Conservation (phyloP, 768 basidiomycete genomes). For the Suillus brevipes region DNA sequence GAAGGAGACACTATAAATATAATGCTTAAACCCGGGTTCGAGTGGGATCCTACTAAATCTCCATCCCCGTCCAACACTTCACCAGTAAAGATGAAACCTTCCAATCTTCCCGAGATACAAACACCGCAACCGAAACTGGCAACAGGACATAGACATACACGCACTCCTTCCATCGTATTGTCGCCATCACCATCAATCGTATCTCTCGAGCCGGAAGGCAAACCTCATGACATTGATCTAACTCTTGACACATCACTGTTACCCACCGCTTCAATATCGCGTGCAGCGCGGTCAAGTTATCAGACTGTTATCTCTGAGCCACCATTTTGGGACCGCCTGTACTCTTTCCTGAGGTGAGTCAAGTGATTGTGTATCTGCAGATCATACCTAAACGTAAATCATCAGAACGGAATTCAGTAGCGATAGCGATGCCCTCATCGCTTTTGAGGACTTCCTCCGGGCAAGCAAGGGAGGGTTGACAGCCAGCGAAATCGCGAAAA, state of each 20-base stretch:
- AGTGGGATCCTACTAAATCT: conserved; percentile 57
- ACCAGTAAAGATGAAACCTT: conserved; percentile 21
- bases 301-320: conserved; percentile 66
- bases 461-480: conserved; percentile 80
- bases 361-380: not conserved
- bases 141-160: conserved; percentile 48
- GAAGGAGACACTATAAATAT: conserved; percentile 83
- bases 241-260: conserved; percentile 61
- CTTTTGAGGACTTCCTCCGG: conserved; percentile 86
- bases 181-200: conserved; percentile 69
- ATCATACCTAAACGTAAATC: not conserved
- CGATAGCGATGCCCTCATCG: conserved; percentile 61
- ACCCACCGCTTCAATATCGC: conserved; percentile 46
- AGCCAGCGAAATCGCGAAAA: conserved; percentile 86
- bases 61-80: conserved; percentile 13
- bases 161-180: conserved; percentile 77
- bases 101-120: conserved; percentile 27
- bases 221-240: conserved; percentile 62
- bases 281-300: conserved; percentile 27
- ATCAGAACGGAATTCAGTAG: conserved; percentile 61
- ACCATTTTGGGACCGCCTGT: conserved; percentile 75
- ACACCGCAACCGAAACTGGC: conserved; percentile 28
- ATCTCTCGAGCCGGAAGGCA: conserved; percentile 42
- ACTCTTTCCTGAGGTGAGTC: conserved; percentile 58
- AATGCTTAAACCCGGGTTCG: conserved; percentile 76